Conservation (phyloP, 2,329 filamentous ascomycete genomes). For the Gaeumannomyces tritici region DNA sequence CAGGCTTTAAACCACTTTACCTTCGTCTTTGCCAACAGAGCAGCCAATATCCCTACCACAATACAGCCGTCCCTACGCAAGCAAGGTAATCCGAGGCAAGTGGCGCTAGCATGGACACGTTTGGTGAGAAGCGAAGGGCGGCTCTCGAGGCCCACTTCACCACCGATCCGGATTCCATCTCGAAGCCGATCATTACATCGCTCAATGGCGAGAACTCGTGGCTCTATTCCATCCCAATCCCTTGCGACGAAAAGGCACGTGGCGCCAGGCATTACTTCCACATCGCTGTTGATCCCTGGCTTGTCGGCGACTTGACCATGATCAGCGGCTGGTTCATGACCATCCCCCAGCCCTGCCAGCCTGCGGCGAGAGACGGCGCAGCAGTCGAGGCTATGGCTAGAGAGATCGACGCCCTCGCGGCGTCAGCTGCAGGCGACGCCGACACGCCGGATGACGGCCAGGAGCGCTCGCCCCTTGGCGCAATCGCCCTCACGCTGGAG, state of each 20-base stretch:
- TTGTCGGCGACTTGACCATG: background rate
- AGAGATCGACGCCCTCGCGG: constrained; percentile 7
- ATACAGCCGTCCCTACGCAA: too few relatives aligned
- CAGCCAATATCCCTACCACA: too few relatives aligned
- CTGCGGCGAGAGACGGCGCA: constrained; percentile 5
- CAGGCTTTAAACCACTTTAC: too few relatives aligned
- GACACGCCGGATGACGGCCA: too few relatives aligned
- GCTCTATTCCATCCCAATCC: background rate
- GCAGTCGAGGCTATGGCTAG: constrained; percentile 8
- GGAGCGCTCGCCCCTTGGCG: background rate
- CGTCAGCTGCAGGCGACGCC: too few relatives aligned
- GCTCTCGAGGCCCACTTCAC: background rate
- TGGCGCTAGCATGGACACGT: too few relatives aligned
- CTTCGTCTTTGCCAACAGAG: too few relatives aligned
- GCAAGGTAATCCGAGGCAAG: too few relatives aligned
- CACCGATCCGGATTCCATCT: background rate
- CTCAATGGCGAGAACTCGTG: constrained; percentile 1
- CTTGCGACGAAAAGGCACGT: background rate
- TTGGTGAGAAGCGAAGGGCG: too few relatives aligned
- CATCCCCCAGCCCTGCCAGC: background rate
- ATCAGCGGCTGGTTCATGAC: constrained; percentile 2
- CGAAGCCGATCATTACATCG: background rate
- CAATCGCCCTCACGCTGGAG: background rate
- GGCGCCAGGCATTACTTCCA: background rate
- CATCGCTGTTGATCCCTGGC: constrained; percentile 5